Base-by-base conservation (phyloP, 2,329 filamentous ascomycete genomes). In the Helotiales sp. region DNA sequence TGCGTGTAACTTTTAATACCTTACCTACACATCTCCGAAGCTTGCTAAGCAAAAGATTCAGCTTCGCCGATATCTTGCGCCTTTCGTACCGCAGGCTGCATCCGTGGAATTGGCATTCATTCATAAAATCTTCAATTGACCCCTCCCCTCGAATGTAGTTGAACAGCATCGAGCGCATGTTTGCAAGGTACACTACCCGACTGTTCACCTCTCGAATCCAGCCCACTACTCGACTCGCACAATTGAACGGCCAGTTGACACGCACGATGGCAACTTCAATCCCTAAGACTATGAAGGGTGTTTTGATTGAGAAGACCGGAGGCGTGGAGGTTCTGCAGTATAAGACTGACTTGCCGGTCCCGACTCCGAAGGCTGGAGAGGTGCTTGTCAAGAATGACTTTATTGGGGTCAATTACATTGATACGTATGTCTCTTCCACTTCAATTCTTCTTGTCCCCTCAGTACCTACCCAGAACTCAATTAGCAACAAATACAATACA, bases 361-460 rank as follows among this genome's bases (percentile, higher is more conserved):
- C 93, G 0, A 81, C 84, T 59, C 86, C 86, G 1, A 82, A 86
- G 40, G 86, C 89, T n/a, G 89, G 88, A 66, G 85, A 97, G 72
- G 80, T 97, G 24, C 86, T 97, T 3, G 87, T 97, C 66, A 91
- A 90, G 80, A 97, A 97, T 79, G 87, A 90, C 70, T 91, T 87
- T 77, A 84, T 91, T 58, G 94, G 93, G 67, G 83, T 97, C 69
- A 97, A 97, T 81, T 97, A 87, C 81, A 96, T 97, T 75, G 94
- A 97, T 80, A 97, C 83, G 85, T 89, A 78, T 74, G 80, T 71
- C 61, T 47, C 62, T 60, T 59, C 13, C n/a, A n/a, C 30, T 17
- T 37, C 50, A 55, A 54, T 43, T 20, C 30, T 2, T 37, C 60
- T 57, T 43, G 26, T 47, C 30, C 32, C 13, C 13, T 34, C 8